Conservation (phyloP, 441 rosid species). For the Hura crepitans region DNA sequence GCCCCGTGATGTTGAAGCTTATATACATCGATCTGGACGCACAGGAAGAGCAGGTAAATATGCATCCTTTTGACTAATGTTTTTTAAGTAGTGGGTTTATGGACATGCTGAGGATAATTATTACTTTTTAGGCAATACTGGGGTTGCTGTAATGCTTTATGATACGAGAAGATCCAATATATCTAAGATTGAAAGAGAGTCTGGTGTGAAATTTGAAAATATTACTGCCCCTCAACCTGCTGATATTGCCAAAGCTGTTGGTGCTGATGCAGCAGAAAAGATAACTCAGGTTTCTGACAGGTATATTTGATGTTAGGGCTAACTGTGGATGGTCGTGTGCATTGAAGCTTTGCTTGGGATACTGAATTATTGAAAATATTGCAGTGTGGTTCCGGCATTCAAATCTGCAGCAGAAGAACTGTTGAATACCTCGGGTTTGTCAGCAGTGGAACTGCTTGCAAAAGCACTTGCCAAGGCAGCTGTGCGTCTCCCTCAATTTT, state of each 20-base stretch:
- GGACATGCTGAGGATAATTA: constrained; percentile 16
- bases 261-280: constrained; percentile 68
- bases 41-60: constrained; percentile 90
- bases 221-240: constrained; percentile 70
- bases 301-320: constrained; percentile 28
- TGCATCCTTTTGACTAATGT: neutral
- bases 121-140: constrained; percentile 62
- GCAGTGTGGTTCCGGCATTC: constrained; percentile 90
- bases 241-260: constrained; percentile 80
- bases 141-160: constrained; percentile 84
- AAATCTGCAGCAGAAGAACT: constrained; percentile 71
- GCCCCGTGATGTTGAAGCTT: constrained; percentile 93
- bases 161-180: constrained; percentile 69
- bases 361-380: constrained; percentile 18
- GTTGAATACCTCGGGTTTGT: constrained; percentile 59
- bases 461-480: constrained; percentile 88
- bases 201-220: constrained; percentile 87
- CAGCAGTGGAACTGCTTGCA: constrained; percentile 74
- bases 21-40: constrained; percentile 94
- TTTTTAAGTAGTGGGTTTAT: constrained; percentile 10
- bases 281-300: constrained; percentile 77
- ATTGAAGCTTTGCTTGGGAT: neutral
- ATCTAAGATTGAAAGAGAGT: constrained; percentile 67
- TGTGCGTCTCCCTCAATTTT: constrained; percentile 40
- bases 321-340: constrained; percentile 1